Conservation (phyloP, 1,284 basidiomycete species). For the Entoloma clypeatum region DNA sequence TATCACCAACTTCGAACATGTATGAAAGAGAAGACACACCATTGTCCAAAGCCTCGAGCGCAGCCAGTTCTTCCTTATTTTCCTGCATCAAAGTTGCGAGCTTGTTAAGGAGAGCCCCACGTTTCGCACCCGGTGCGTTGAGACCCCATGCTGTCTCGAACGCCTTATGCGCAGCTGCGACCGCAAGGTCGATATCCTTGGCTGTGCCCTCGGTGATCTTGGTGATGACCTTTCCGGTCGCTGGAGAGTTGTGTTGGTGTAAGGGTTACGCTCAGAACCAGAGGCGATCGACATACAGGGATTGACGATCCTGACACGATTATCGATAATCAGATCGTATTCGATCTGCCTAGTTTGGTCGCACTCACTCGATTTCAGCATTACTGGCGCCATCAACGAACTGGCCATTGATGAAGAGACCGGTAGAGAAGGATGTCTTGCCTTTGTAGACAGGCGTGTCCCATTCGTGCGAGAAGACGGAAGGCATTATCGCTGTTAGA, state of each 20-base stretch:
- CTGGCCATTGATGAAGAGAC: constrained; percentile 82
- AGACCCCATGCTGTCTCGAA: constrained; percentile 75
- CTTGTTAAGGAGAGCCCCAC: constrained; percentile 65
- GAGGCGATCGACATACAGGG: constrained; percentile 45
- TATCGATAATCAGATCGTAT: constrained; percentile 3
- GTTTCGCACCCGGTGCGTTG: constrained; percentile 55
- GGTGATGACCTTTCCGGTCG: constrained; percentile 70
- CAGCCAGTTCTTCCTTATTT: constrained; percentile 69
- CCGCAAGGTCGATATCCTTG: constrained; percentile 75
- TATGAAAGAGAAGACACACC: constrained; percentile 24
- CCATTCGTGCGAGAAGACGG: constrained; percentile 56
- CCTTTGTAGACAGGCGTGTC: constrained; percentile 68
- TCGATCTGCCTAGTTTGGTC: neutral
- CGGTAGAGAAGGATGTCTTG: constrained; percentile 63
- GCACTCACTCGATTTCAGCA: constrained; percentile 63
- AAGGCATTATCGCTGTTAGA: constrained; percentile 34
- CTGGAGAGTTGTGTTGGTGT: constrained; percentile 23
- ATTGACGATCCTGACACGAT: constrained; percentile 63
- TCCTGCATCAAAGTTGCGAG: constrained; percentile 75
- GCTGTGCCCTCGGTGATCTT: constrained; percentile 64
- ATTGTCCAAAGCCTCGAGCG: constrained; percentile 81
- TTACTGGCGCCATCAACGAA: constrained; percentile 69
- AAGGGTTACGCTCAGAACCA: neutral
- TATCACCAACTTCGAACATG: neutral
- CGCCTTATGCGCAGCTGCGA: constrained; percentile 74